Evolutionary conservation across 2,329 filamentous ascomycete genomes (phyloP), one percentile per base, ranked within the genome.

Genomic region (Cladosporium colombiae): DNA sequence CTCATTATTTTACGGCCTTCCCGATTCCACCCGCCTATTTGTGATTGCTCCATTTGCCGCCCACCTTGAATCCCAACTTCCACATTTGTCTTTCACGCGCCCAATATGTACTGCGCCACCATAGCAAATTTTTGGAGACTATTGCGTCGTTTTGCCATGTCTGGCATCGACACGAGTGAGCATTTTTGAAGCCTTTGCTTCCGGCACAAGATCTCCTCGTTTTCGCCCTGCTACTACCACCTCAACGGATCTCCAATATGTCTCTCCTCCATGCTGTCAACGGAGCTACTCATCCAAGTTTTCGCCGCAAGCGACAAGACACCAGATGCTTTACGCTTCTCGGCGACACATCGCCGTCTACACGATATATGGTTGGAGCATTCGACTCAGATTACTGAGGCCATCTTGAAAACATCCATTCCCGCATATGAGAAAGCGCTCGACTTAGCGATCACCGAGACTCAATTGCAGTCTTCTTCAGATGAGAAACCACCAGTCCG

Each of bases 31-130:
- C 35, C 23, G 23, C 49, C 11, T 52, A 11, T 1, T 40, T 52
- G 23, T 52, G 49, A 52, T 52, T 52, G 49, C 49, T 52, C 49
- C 49, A 27, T 27, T 52, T 52, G 49, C 49, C 49, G 49, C 49
- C 49, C 16, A 18, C 7, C 8, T 33, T 8, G 5, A 11, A 10
- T 11, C 10, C 14, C 11, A 10, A 52, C 16, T 23, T 5, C 27
- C 49, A 52, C 49, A 13, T 25, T 18, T 18, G 6, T 18, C 16
- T 40, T 27, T 11, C 13, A 52, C 21, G 49, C 49, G 49, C 49
- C 21, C 21, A 16, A 4, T 49, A 14, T 49, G 14, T 13, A 40
- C 35, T 40, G 16, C 35, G 35, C 35, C 14, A 40, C 16, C 35
- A 7, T 40, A 18, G 3, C 11, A 10, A 35, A 14, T 18, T 40